A percentile compares a stretch with the other conserved stretches of the same genome.
These are phyloP conservation scores for Tilletia caries DNA, from an alignment of 1,284 basidiomycete species.

Conservation along the genomic window DNA sequence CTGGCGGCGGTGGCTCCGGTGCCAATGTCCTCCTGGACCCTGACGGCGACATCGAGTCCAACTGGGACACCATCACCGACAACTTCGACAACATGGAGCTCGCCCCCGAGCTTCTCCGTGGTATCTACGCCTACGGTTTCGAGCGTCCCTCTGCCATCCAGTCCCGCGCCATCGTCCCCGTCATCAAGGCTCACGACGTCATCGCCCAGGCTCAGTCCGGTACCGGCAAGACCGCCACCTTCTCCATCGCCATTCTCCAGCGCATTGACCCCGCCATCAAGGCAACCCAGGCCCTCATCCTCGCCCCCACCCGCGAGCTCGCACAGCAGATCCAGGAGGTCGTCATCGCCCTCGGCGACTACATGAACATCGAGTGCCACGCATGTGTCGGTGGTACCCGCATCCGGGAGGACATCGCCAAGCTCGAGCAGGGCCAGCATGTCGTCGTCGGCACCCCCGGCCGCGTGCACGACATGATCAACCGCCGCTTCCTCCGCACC, in stretches of 20 bases:
- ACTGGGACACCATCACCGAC: constrained; percentile 87
- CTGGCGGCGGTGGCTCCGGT: too few relatives aligned
- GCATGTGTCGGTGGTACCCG: constrained; percentile 92
- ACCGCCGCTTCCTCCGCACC: constrained; percentile 84
- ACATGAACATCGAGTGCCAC: constrained; percentile 99
- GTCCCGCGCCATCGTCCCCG: constrained; percentile 45
- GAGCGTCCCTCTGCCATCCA: constrained; percentile 48
- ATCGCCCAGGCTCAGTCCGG: constrained; percentile 99
- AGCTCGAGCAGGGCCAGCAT: constrained; percentile 96
- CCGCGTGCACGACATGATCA: constrained; percentile 99
- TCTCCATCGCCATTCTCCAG: constrained; percentile 59
- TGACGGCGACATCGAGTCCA: constrained; percentile 76
- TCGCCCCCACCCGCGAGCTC: constrained; percentile 65
- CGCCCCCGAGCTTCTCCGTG: constrained; percentile 73
- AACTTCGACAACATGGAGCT: constrained; percentile 94
- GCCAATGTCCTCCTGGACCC: too few relatives aligned
- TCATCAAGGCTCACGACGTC: constrained; percentile 73
- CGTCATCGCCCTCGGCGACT: constrained; percentile 92
- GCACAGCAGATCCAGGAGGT: constrained; percentile 95
- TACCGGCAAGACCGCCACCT: constrained; percentile 99
- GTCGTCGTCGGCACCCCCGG: constrained; percentile 97
- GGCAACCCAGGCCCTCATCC: constrained; percentile 92
- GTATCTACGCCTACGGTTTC: constrained; percentile 93
- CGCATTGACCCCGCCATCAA: constrained; percentile 92
- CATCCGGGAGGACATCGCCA: constrained; percentile 95